Base-by-base conservation (phyloP, 129 eudicot genomes). In the Ambrosia trifida region DNA sequence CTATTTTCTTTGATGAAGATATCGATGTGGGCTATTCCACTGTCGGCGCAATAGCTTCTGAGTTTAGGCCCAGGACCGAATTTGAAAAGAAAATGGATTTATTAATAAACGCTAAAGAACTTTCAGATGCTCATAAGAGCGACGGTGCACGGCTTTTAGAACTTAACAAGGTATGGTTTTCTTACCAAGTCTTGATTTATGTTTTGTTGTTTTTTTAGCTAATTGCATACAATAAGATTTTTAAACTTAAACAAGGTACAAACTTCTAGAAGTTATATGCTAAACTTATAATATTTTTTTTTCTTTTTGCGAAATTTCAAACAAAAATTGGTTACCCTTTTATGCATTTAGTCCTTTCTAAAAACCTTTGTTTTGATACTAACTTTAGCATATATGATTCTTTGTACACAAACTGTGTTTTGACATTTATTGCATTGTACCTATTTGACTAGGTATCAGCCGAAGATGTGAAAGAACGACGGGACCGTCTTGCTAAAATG, bases 1-100 rank as follows among this genome's bases (percentile, higher is more conserved):
- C 97, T 16, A 72, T 95, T 43, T 87, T 63, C 73, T 87, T 95
- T 77, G 86, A 84, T 38, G 85, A 87, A 76, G 80, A 86, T 61
- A 73, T 14, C 30, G 78, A 90, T 12, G 30, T 86, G 28, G 93
- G 89, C 4, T 84, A 75, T 78, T 85, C 91, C 35, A 95, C 99
- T 30, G 89, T 95, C 38, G 99, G 99, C 46, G 94, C 96, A 70
- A 95, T 95, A 66, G 99, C 97, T 72, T 79, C 96, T 72, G 96
- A 88, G 11, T 95, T 90, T 80, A 77, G 84, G 65, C 97, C 99
- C 24, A 88, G 99, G 75, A 90, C 91, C 77, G 96, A 86, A 64
- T 88, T 95, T 77, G 99, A 95, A 83, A 90, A 85, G 84, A 85
- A 83, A 74, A 90, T 95, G 54, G 94, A 89, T 36, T 80, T 83